Percentiles rank a stretch among this genome's conserved stretches.
Evolutionary conservation across 805 yeast genomes (phyloP).

Genomic region (Wickerhamomyces hampshirensis): DNA sequence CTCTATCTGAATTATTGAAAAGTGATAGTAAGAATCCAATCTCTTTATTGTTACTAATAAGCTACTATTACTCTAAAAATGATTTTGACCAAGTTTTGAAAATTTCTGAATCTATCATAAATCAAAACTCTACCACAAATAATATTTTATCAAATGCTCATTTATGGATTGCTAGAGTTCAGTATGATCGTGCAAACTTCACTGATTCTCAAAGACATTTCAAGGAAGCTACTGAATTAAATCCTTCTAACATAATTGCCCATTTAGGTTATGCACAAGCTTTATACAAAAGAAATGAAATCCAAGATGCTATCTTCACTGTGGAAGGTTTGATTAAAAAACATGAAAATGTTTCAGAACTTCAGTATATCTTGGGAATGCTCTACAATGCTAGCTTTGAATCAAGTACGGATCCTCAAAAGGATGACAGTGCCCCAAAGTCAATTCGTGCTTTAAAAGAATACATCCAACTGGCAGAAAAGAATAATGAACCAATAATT

Average conservation of each 20-base stretch:
- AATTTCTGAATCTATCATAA: slow-evolving; percentile 47
- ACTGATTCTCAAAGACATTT: slow-evolving; percentile 69
- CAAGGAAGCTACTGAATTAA: slow-evolving; percentile 62
- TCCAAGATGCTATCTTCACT: slow-evolving; percentile 81
- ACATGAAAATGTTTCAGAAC: slow-evolving; percentile 68
- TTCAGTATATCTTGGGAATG: slow-evolving; percentile 70
- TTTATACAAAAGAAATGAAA: slow-evolving; percentile 64
- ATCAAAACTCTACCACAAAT: slow-evolving; percentile 33
- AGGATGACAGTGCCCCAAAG: slow-evolving; percentile 30
- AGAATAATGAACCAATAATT: slow-evolving; percentile 52
- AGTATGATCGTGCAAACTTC: slow-evolving; percentile 54
- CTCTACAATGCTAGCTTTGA: slow-evolving; percentile 43
- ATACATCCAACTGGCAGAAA: slow-evolving; percentile 59
- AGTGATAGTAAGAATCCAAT: slow-evolving; percentile 49
- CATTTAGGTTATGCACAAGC: slow-evolving; percentile 84
- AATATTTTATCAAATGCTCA: slow-evolving; percentile 54
- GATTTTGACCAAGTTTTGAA: slow-evolving; percentile 53
- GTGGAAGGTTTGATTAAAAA: slow-evolving; percentile 69
- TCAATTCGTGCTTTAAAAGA: slow-evolving; percentile 66
- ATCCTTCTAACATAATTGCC: slow-evolving; percentile 63
- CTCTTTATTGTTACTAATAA: slow-evolving; percentile 59
- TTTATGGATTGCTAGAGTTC: slow-evolving; percentile 84
- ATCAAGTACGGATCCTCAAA: slow-evolving; percentile 2
- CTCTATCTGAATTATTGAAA: slow-evolving; percentile 31
- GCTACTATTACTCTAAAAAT: slow-evolving; percentile 67